Conservation (phyloP, 2,329 filamentous ascomycete genomes). For the Talaromyces sp. region DNA sequence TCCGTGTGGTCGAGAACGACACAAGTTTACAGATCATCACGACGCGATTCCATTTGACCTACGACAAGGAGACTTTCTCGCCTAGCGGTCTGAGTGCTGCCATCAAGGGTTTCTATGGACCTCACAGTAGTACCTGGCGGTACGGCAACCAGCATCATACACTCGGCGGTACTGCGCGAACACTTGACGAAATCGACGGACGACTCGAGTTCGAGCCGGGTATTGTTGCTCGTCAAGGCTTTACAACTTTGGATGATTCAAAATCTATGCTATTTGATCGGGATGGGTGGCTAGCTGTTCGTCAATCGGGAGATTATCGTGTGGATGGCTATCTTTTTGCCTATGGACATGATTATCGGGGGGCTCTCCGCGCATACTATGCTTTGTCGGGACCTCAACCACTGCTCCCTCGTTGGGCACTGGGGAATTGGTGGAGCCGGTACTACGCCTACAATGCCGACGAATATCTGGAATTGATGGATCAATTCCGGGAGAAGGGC, state of each 20-base stretch:
- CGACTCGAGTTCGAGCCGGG: slow-evolving; percentile 50
- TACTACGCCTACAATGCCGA: slow-evolving; percentile 57
- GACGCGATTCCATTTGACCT: slow-evolving; percentile 53
- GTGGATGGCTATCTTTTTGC: slow-evolving; percentile 59
- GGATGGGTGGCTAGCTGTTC: slow-evolving; percentile 51
- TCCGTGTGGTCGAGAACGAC: slow-evolving; percentile 46
- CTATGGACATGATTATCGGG: slow-evolving; percentile 56
- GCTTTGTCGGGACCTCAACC: slow-evolving; percentile 56
- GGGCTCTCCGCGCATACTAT: slow-evolving; percentile 54
- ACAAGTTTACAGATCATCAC: slow-evolving; percentile 55
- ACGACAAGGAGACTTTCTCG: slow-evolving; percentile 56
- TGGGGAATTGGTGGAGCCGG: slow-evolving; percentile 65
- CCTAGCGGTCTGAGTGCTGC: slow-evolving; percentile 48
- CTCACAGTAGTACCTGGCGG: slow-evolving; percentile 48
- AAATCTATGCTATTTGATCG: slow-evolving; percentile 55
- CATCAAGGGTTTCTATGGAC: slow-evolving; percentile 42
- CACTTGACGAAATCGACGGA: slow-evolving; percentile 54
- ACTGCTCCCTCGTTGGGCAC: slow-evolving; percentile 53
- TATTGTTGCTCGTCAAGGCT: slow-evolving; percentile 51
- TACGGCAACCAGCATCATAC: slow-evolving; percentile 47
- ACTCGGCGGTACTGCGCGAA: slow-evolving; percentile 51
- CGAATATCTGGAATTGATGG: slow-evolving; percentile 57
- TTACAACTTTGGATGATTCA: slow-evolving; percentile 53
- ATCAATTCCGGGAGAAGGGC: slow-evolving; percentile 49
- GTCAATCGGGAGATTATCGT: slow-evolving; percentile 42